Conservation (phyloP, 441 rosid genomes). For the Croton setiger region DNA sequence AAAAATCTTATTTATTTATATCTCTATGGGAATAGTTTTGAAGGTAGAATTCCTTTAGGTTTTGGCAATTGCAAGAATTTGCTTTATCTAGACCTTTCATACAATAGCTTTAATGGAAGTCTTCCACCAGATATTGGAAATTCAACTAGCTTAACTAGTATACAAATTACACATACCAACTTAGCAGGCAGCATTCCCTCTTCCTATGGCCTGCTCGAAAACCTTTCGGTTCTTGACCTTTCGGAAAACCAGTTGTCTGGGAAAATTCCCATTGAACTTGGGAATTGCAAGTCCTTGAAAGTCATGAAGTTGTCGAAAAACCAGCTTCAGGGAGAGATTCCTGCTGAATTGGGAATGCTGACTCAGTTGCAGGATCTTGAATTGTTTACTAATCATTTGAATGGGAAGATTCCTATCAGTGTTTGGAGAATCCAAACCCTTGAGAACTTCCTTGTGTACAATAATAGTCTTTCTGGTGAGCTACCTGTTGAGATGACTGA, state of each 20-base stretch:
- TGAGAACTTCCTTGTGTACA: slow-evolving; percentile 38
- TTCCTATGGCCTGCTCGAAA: slow-evolving; percentile 49
- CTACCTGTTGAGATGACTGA: slow-evolving; percentile 58
- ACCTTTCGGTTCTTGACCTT: slow-evolving; percentile 42
- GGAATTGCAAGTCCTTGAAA: slow-evolving; percentile 58
- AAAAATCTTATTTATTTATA: slow-evolving; percentile 37
- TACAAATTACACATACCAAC: slow-evolving; percentile 37
- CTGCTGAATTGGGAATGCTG: slow-evolving; percentile 48
- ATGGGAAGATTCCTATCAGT: slow-evolving; percentile 59
- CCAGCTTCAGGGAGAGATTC: slow-evolving; percentile 68
- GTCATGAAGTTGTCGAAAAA: slow-evolving; percentile 38
- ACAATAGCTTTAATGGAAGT: slow-evolving; percentile 48
- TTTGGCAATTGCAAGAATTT: slow-evolving; percentile 45
- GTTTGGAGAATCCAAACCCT: slow-evolving; percentile 71
- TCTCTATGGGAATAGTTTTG: slow-evolving; percentile 41
- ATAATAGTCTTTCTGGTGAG: slow-evolving; percentile 62
- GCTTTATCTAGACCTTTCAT: slow-evolving; percentile 45
- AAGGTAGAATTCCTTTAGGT: slow-evolving; percentile 51
- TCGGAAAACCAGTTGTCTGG: slow-evolving; percentile 59
- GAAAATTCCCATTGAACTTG: slow-evolving; percentile 59
- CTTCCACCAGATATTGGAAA: slow-evolving; percentile 60
- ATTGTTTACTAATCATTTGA: slow-evolving; percentile 51
- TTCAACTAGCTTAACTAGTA: slow-evolving; percentile 42
- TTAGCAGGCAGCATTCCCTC: slow-evolving; percentile 61
- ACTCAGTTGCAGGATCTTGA: slow-evolving; percentile 41